Percentiles rank a stretch among this genome's conserved stretches.
These are phyloP conservation scores for Rhodosporidiobolus sp. DNA, from an alignment of 768 basidiomycete genomes.

Conservation along the genomic window DNA sequence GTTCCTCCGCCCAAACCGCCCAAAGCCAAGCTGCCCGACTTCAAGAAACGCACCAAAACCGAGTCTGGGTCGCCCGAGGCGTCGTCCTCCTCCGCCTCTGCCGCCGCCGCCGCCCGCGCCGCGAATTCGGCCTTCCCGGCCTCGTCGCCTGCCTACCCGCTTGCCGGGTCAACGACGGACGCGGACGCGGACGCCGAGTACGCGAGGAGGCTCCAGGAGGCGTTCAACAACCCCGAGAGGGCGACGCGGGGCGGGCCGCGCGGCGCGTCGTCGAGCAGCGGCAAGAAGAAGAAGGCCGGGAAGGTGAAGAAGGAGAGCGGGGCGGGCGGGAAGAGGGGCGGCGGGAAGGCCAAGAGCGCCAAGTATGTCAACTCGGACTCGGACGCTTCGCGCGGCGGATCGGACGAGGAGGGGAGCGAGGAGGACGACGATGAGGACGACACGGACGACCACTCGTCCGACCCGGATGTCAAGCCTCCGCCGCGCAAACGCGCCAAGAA, in stretches of 20 bases:
- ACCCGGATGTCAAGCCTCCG: neutral
- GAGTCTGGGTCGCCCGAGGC: no score
- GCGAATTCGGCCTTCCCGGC: neutral
- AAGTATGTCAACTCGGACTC: no score
- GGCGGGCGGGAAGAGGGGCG: no score
- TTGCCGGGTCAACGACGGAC: neutral
- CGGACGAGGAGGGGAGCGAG: no score
- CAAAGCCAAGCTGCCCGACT: constrained; percentile 15
- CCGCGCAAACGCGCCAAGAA: no score
- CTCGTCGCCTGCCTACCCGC: constrained; percentile 9
- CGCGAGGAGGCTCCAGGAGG: constrained; percentile 22
- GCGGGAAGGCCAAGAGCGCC: no score
- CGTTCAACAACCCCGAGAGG: neutral
- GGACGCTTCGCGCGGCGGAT: no score
- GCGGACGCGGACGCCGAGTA: constrained; percentile 10
- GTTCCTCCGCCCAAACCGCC: neutral
- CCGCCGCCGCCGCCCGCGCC: neutral
- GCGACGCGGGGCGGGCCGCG: neutral
- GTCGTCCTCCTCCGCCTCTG: neutral
- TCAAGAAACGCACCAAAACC: constrained; percentile 18
- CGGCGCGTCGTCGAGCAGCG: constrained; percentile 5
- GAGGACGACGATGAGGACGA: neutral
- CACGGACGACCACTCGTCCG: neutral
- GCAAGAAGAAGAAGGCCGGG: neutral
- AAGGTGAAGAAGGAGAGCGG: neutral